These are phyloP conservation scores for Jaltomata sinuosa DNA, from an alignment of 257 asterid species.

Conservation along the genomic window DNA sequence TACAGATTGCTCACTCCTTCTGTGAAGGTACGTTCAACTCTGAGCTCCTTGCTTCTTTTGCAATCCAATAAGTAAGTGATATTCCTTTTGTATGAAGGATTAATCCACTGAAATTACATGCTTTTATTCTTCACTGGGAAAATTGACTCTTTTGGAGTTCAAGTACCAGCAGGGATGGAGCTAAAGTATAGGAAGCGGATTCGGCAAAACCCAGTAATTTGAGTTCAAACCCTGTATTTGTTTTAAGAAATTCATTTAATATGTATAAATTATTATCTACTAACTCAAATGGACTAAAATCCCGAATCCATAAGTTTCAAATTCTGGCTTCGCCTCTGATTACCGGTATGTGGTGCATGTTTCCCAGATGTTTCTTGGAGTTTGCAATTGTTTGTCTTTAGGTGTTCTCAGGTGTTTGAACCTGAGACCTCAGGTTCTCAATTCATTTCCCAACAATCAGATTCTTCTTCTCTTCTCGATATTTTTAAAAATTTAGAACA, in stretches of 20 bases:
- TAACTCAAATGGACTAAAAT: background rate
- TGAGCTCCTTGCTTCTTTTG: background rate
- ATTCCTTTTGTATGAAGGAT: background rate
- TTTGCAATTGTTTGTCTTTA: background rate
- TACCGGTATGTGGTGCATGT: background rate
- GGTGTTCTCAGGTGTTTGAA: background rate
- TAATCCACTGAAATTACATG: background rate
- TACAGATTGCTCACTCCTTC: slow-evolving; percentile 94
- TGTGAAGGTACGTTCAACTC: slow-evolving; percentile 51
- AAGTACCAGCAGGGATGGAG: background rate
- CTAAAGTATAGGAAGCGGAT: background rate
- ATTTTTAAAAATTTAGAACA: too few relatives aligned
- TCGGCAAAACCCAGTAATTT: background rate
- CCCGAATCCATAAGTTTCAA: background rate
- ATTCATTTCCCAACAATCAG: too few relatives aligned
- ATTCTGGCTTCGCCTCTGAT: background rate
- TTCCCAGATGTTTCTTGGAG: background rate
- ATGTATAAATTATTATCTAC: background rate
- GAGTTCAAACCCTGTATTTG: background rate
- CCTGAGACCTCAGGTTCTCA: too few relatives aligned
- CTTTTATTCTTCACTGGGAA: background rate
- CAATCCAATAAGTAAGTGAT: background rate
- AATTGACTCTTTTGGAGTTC: background rate
- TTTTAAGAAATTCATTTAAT: background rate
- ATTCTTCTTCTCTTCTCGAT: too few relatives aligned